Base-by-base conservation (phyloP, 2,329 filamentous ascomycete species). In the Gaeumannomyces tritici region DNA sequence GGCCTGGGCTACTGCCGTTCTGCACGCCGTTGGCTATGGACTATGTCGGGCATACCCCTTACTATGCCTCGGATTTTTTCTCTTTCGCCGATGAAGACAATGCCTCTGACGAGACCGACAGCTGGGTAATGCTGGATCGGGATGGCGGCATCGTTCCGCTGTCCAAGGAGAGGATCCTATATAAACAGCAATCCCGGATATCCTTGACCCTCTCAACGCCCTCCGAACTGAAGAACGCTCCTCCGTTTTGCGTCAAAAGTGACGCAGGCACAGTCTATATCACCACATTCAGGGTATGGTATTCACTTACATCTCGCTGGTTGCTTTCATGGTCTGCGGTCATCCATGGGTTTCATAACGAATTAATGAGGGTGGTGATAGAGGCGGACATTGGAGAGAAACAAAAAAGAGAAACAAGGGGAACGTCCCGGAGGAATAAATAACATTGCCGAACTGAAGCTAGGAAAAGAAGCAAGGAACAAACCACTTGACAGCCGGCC, bases 81-180 rank as follows among this genome's bases (percentile, higher is more conserved):
- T 35, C 42, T 35, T 65, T 51, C 4, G 42, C 24, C 24, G 42
- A 66, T 65, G 68, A 67, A 57, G 72, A 73, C 61, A 71, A 74
- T 63, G 75, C 82, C 72, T 77, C 81, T 85, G 76, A 85, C 77
- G 77, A 83, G 72, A 74, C 74, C 69, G 74, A 77, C 71, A 86
- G 83, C 70, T 97, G 93, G 93, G 93, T 97, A 57, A 97, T 97
- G 93, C 86, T 96, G 71, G 86, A 89, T 71, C 84, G 89, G 71
- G 73, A 78, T 55, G 80, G 82, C 68, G 86, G 88, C 64, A 95
- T 96, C 75, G 88, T 96, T 71, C 90, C 89, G 70, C 84, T 97
- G 58, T 90, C 90, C 57, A 87, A 89, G 72, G 93, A 98, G 78
- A 87, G 87, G 68, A 87, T 91, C 65, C 83, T 96, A 64, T 90